Evolutionary conservation across 192 early-diverging fungal genomes (phyloP), one percentile per base, ranked within the genome.

Genomic region (Linnemannia schmuckeri): DNA sequence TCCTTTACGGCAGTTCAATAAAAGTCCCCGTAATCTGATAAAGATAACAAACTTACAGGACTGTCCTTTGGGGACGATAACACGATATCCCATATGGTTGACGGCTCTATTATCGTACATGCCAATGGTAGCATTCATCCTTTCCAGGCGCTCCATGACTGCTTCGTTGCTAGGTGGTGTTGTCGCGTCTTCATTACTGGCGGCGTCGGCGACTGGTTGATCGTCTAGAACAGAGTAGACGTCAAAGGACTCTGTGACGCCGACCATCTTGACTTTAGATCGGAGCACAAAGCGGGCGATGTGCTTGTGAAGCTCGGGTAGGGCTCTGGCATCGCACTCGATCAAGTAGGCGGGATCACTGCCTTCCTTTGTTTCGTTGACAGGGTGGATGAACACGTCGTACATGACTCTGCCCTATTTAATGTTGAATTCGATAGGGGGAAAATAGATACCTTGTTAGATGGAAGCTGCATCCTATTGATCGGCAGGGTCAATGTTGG

Each of bases 311-410:
- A 98, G 81, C 17, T 82, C 83, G 9, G 80, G 85, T 22, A 90
- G 84, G 17, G 84, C 91, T 6, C 88, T 88, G n/a, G 91, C 88
- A 77, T 96, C 95, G 33, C 93, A 93, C 70, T 99, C 97, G 30
- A 99, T 88, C 42, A 98, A 80, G 82, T 92, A 97, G 46, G 82
- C 89, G 2, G 94, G 93, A 66, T 94, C 93, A 44, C 93, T 93
- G 54, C 95, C 94, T 37, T 92, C 91, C 40, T 77, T 84, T 17
- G 90, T 90, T 0, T 72, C 70, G 88, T 96, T 95, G 35, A 89
- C 76, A 6, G 95, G 95, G 87, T 98, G 96, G 33, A 99, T 92
- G 79, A 99, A 97, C 33, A 94, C 94, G 83, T 99, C 98, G 70
- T 92, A 96, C 20, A 99, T 88, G 40, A 98, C 89, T 47, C 98